Percentiles rank a stretch among this genome's conserved stretches.
Evolutionary conservation across 441 rosid genomes (phyloP).

Genomic region (Pelargonium cotyledonis): DNA sequence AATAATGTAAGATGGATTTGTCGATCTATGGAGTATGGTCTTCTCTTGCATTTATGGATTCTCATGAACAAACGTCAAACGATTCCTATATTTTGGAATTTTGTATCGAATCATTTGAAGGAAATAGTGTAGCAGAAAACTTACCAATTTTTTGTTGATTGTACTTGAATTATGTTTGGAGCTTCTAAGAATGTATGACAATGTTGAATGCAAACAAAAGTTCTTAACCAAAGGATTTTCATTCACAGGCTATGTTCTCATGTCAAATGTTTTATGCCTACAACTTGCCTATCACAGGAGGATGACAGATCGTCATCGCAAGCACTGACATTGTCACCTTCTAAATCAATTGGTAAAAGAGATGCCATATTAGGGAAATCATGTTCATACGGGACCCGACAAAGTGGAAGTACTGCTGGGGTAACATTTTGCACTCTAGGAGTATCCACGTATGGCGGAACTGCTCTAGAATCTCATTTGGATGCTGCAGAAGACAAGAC

Average conservation of each 20-base stretch:
- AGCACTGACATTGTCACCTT: slow-evolving; percentile 22
- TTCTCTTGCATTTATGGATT: background rate
- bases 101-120: background rate
- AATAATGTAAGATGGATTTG: background rate
- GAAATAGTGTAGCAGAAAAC: background rate
- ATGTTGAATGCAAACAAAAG: background rate
- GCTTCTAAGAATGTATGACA: background rate
- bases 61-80: background rate
- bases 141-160: background rate
- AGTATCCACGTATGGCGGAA: slow-evolving; percentile 33
- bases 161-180: background rate
- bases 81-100: background rate
- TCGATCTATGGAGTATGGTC: background rate
- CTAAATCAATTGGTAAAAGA: slow-evolving; percentile 16
- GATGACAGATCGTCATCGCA: slow-evolving; percentile 18
- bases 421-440: slow-evolving; percentile 39
- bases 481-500: slow-evolving; percentile 37
- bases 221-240: background rate
- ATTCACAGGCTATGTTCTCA: slow-evolving; percentile 26
- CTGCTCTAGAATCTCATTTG: slow-evolving; percentile 27
- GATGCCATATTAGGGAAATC: background rate
- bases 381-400: background rate
- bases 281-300: slow-evolving; percentile 19
- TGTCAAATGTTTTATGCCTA: slow-evolving; percentile 15
- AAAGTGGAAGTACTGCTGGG: slow-evolving; percentile 32